Evolutionary conservation across 2,329 filamentous ascomycete genomes (phyloP).

Genomic region (Colletotrichum salicis): DNA sequence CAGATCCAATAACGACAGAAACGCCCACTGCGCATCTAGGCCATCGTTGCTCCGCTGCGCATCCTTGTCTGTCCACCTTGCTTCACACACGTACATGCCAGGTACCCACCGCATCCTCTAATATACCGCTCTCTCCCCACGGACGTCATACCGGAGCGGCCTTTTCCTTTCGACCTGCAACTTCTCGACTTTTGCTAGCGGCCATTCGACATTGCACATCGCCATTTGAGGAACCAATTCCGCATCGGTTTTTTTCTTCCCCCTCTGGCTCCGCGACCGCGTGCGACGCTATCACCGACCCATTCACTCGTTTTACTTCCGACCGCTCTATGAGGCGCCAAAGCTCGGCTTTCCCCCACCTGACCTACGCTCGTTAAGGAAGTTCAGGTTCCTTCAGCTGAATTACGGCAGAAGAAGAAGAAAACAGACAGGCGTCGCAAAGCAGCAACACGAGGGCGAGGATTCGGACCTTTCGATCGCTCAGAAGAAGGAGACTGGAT

Average conservation of each 20-base stretch:
- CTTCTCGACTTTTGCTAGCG: conserved; percentile 28
- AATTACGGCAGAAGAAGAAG: conserved; percentile 1
- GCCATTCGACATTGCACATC: conserved; percentile 21
- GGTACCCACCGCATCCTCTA: conserved; percentile 34
- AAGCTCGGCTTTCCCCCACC: conserved; percentile 36
- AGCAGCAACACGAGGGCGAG: conserved; percentile 15
- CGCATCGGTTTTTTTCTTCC: not conserved
- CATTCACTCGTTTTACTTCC: conserved; percentile 30
- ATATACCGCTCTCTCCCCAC: conserved; percentile 35
- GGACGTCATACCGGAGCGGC: conserved; percentile 32
- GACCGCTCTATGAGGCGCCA: conserved; percentile 31
- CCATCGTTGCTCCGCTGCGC: conserved; percentile 24
- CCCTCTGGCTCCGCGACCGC: conserved; percentile 5
- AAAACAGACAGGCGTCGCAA: conserved; percentile 1
- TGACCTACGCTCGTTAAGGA: conserved; percentile 30
- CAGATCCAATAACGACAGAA: conserved; percentile 15
- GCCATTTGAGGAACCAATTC: conserved; percentile 17
- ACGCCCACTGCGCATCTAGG: conserved; percentile 20
- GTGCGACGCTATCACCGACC: conserved; percentile 25
- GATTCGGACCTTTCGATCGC: conserved; percentile 18
- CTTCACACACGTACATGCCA: conserved; percentile 27
- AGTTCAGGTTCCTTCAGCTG: not conserved
- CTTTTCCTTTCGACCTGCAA: conserved; percentile 15
- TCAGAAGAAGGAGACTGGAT: conserved; percentile 24
- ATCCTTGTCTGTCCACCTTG: conserved; percentile 29